These are phyloP conservation scores for Penicillium simplicissimum DNA, from an alignment of 495 filamentous ascomycete species.

Conservation along the genomic window DNA sequence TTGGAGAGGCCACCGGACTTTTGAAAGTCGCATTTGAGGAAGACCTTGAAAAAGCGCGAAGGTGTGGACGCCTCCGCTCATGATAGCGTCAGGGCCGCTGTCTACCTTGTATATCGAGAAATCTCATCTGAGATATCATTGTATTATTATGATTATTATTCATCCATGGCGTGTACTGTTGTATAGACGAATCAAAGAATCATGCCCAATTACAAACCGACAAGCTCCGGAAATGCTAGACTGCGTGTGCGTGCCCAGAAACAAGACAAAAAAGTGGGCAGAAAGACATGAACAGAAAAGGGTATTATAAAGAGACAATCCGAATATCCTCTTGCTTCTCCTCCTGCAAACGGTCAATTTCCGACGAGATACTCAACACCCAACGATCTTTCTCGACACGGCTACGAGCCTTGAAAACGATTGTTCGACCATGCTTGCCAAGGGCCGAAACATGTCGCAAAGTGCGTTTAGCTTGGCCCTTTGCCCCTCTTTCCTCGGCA, in stretches of 20 bases:
- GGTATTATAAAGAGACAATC: constrained; percentile 44
- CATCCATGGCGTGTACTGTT: constrained; percentile 4
- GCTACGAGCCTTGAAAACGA: constrained; percentile 71
- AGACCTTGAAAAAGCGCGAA: too few species aligned
- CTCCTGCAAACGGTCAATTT: constrained; percentile 69
- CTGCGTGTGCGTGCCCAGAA: constrained; percentile 3
- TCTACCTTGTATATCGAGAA: constrained; percentile 10
- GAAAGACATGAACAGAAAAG: background rate
- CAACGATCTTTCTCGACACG: constrained; percentile 73
- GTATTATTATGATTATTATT: constrained; percentile 30
- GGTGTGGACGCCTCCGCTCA: background rate
- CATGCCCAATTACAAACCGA: constrained; percentile 3
- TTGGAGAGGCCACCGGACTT: constrained; percentile 31
- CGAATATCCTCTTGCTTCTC: constrained; percentile 59
- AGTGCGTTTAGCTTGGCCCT: constrained; percentile 43
- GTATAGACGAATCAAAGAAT: background rate
- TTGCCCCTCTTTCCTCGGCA: constrained; percentile 45
- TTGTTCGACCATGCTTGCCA: constrained; percentile 63
- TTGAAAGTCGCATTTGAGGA: constrained; percentile 11
- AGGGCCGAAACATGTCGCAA: constrained; percentile 56
- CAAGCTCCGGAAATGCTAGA: constrained; percentile 3
- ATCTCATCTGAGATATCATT: constrained; percentile 22
- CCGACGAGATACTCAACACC: constrained; percentile 70
- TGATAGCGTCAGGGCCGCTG: constrained; percentile 8
- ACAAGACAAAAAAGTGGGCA: background rate